Conservation (phyloP, 495 filamentous ascomycete genomes). For the Penicillium canariense region DNA sequence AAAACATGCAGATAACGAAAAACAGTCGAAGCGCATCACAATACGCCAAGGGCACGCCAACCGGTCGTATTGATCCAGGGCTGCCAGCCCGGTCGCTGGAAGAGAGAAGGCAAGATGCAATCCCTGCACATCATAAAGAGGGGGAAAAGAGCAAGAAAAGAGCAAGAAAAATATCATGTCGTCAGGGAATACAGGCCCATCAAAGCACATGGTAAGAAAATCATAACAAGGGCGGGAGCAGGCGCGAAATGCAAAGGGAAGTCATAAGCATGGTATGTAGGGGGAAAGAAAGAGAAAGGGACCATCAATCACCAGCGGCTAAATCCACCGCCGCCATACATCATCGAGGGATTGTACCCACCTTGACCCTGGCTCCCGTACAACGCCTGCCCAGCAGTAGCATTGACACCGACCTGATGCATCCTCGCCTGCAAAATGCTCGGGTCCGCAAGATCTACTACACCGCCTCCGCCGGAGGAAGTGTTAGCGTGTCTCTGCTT, state of each 20-base stretch:
- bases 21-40: conserved; percentile 19
- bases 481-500: conserved; percentile 99
- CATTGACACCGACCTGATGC: conserved; percentile 75
- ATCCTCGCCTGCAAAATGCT: conserved; percentile 98
- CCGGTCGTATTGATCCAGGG: conserved; percentile 32
- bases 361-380: conserved; percentile 93
- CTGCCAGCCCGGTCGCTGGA: conserved; percentile 30
- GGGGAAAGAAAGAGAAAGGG: neutral
- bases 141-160: conserved; percentile 27
- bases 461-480: conserved; percentile 97
- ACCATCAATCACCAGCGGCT: conserved; percentile 63
- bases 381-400: conserved; percentile 73
- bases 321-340: conserved; percentile 76
- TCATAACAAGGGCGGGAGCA: conserved; percentile 14
- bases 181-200: conserved; percentile 24
- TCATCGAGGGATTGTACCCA: conserved; percentile 90
- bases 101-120: conserved; percentile 32
- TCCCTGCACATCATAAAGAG: conserved; percentile 23
- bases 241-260: conserved; percentile 19
- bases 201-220: conserved; percentile 17
- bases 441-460: conserved; percentile 99
- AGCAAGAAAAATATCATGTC: conserved; percentile 39
- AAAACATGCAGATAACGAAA: conserved; percentile 24
- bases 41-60: conserved; percentile 40
- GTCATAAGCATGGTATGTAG: conserved; percentile 12